Conservation (phyloP, 441 rosid genomes). For the Aleurites moluccanus region DNA sequence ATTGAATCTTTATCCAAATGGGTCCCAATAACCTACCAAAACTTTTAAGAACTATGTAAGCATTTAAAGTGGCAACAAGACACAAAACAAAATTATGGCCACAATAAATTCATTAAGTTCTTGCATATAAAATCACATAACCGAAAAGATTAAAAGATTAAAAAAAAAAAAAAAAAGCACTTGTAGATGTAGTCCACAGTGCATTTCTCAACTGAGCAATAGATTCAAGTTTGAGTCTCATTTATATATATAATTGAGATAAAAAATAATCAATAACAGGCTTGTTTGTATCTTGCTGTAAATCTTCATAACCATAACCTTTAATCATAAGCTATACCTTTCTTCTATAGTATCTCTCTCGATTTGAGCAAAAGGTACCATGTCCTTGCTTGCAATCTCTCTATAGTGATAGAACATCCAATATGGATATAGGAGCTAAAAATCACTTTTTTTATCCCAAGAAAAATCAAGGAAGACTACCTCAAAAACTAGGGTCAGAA, state of each 20-base stretch:
- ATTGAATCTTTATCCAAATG: background rate
- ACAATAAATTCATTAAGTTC: background rate
- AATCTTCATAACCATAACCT: background rate
- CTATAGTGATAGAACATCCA: conserved; percentile 18
- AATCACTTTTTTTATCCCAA: background rate
- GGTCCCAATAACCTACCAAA: conserved; percentile 17
- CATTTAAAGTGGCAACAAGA: background rate
- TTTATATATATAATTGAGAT: no score
- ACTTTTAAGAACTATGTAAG: background rate
- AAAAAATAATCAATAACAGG: background rate
- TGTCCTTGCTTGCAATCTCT: conserved; percentile 9
- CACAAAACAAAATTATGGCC: background rate
- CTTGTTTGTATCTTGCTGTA: background rate
- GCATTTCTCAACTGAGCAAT: no score
- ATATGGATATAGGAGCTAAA: background rate
- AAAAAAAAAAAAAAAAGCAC: background rate
- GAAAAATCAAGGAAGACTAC: conserved; percentile 3
- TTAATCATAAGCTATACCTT: background rate
- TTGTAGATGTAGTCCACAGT: no score
- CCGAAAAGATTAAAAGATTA: background rate
- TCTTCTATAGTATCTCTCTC: background rate
- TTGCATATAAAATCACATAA: background rate
- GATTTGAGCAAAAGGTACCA: conserved; percentile 1
- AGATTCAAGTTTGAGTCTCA: no score
- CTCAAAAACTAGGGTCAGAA: conserved; percentile 6